A percentile compares a stretch with the other conserved stretches of the same genome.
phyloP scores from a whole-genome alignment of 2,329 filamentous ascomycete species.

The Fusarium clavum region DNA sequence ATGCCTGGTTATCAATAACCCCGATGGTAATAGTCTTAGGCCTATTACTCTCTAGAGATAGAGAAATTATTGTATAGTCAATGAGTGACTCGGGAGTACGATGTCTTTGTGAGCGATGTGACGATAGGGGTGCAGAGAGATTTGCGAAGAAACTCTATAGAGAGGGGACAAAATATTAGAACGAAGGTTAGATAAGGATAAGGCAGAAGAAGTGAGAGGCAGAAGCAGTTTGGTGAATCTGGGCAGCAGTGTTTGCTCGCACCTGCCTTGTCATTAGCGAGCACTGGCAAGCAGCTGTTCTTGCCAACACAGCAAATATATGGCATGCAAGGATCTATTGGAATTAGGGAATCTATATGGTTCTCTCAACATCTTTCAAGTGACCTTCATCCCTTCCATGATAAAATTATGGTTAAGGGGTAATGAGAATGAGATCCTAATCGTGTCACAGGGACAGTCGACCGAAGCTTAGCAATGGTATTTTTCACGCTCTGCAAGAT shows the following conservation, averaged over 20 bases:
- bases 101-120: not conserved
- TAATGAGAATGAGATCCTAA: not conserved
- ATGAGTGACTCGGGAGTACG: not conserved
- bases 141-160: not conserved
- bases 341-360: too few species aligned
- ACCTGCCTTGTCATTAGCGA: not conserved
- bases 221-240: not conserved
- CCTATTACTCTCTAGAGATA: accelerated
- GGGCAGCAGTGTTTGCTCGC: not conserved
- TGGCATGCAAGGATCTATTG: not conserved
- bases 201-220: not conserved
- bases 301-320: not conserved
- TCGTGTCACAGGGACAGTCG: not conserved
- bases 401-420: not conserved
- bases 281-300: not conserved
- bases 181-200: not conserved
- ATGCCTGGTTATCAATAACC: not conserved
- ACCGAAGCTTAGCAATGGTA: accelerated
- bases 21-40: not conserved
- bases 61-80: not conserved
- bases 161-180: accelerated
- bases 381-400: not conserved
- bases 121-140: not conserved
- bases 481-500: not conserved
- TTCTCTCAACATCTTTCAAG: too few species aligned